These are phyloP conservation scores for Diaporthe australafricana DNA, from an alignment of 2,329 filamentous ascomycete genomes.

Conservation along the genomic window DNA sequence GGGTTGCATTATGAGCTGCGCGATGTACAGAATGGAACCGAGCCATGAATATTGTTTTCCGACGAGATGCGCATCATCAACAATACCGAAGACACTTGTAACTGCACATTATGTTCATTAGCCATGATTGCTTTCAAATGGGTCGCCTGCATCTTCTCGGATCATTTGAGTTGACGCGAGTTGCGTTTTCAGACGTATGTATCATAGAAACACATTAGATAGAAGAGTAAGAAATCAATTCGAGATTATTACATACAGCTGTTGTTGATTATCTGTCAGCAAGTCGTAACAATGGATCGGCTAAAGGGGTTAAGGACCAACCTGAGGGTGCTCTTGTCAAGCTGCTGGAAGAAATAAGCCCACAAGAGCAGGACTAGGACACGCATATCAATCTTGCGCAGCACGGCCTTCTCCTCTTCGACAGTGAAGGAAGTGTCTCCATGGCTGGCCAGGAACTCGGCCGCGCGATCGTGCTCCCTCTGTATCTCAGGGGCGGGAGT, in stretches of 20 bases:
- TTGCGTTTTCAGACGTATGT: neutral
- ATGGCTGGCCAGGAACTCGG: conserved; percentile 56
- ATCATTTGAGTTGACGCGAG: no score
- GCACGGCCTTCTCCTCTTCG: conserved; percentile 60
- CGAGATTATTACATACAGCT: neutral
- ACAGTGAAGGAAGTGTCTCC: conserved; percentile 55
- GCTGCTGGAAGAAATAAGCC: conserved; percentile 69
- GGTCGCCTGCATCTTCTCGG: neutral
- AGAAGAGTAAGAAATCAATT: neutral
- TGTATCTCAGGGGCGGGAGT: conserved; percentile 39
- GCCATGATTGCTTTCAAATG: neutral
- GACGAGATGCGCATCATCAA: conserved; percentile 58
- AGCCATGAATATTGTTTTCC: conserved; percentile 68
- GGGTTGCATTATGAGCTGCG: conserved; percentile 69
- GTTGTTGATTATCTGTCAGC: neutral
- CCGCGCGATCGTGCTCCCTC: conserved; percentile 53
- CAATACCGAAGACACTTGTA: conserved; percentile 62
- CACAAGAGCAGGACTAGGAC: conserved; percentile 63
- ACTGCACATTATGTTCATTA: conserved; percentile 18
- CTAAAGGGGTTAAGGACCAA: conserved; percentile 25
- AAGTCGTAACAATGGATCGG: neutral
- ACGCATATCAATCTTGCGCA: conserved; percentile 60
- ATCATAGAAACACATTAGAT: no score
- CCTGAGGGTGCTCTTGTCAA: conserved; percentile 60
- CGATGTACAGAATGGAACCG: conserved; percentile 70